Conservation (phyloP, 169 alveolate genomes). For the Eimeria necatrix region DNA sequence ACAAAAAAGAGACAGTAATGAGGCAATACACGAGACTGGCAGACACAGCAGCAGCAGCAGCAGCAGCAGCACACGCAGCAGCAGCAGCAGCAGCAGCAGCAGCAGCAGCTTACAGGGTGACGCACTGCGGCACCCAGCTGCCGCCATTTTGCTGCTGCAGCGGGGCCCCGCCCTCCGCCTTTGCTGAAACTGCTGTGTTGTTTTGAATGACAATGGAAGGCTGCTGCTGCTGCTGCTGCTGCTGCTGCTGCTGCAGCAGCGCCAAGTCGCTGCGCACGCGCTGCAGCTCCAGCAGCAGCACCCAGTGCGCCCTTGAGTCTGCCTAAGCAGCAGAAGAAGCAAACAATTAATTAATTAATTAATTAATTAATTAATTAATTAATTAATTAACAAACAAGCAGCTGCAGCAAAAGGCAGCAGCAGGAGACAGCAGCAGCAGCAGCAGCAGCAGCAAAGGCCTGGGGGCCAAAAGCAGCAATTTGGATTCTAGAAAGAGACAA, state of each 20-base stretch:
- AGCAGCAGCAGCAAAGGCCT: no score
- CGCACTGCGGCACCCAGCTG: background rate
- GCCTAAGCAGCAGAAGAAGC: background rate
- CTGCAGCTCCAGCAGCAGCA: slow-evolving; percentile 63
- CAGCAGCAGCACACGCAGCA: no score
- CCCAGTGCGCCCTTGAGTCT: background rate
- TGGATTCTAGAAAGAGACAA: no score
- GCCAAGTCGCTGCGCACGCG: slow-evolving; percentile 65
- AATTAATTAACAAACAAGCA: no score
- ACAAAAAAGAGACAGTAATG: background rate
- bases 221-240: background rate
- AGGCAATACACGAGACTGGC: background rate
- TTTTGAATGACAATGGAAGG: slow-evolving; percentile 68
- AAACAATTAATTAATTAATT: background rate
- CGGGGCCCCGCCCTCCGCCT: slow-evolving; percentile 23
- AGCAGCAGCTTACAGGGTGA: background rate
- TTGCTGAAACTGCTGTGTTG: slow-evolving; percentile 60
- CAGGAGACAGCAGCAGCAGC: no score
- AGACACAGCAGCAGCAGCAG: background rate
- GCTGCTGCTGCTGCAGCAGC: slow-evolving; percentile 47
- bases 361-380: background rate
- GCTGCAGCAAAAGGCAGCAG: no score
- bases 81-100: background rate
- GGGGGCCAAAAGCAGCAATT: no score
- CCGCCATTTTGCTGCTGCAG: background rate